Evolutionary conservation across 768 basidiomycete species (phyloP).

Genomic region (Auricularia auricula-judae): DNA sequence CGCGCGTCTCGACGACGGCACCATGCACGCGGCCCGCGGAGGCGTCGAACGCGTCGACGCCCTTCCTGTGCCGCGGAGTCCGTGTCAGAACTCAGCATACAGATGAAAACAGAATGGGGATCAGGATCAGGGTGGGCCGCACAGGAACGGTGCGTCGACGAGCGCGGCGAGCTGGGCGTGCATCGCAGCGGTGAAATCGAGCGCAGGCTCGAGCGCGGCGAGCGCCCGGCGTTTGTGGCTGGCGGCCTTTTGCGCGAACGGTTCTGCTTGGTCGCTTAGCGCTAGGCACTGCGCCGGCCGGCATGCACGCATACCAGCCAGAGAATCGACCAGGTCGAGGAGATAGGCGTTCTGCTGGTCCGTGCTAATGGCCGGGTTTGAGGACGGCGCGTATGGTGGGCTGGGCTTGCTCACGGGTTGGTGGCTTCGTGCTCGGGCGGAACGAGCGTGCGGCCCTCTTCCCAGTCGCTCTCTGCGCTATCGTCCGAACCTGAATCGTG

Average conservation of each 20-base stretch:
- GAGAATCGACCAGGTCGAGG: neutral
- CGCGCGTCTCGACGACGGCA: neutral
- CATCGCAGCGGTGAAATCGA: neutral
- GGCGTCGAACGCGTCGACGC: neutral
- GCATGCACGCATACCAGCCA: neutral
- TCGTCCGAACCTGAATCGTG: neutral
- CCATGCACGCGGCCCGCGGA: neutral
- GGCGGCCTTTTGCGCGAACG: neutral
- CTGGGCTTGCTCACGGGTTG: neutral
- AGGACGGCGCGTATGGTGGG: neutral
- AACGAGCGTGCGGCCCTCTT: neutral
- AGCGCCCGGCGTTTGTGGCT: neutral
- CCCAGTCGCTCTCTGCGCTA: neutral
- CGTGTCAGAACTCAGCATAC: too few species aligned
- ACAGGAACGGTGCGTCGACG: neutral
- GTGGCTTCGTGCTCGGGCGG: neutral
- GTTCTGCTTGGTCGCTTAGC: neutral
- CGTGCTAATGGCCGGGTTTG: neutral
- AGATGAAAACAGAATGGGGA: too few species aligned
- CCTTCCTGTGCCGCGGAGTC: neutral
- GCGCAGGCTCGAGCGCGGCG: neutral
- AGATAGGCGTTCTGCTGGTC: neutral
- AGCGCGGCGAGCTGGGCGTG: neutral
- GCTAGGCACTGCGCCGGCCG: neutral
- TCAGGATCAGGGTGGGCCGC: neutral